Evolutionary conservation across 306 rosid genomes (phyloP).

Genomic region (Amphicarpaea edgeworthii): DNA sequence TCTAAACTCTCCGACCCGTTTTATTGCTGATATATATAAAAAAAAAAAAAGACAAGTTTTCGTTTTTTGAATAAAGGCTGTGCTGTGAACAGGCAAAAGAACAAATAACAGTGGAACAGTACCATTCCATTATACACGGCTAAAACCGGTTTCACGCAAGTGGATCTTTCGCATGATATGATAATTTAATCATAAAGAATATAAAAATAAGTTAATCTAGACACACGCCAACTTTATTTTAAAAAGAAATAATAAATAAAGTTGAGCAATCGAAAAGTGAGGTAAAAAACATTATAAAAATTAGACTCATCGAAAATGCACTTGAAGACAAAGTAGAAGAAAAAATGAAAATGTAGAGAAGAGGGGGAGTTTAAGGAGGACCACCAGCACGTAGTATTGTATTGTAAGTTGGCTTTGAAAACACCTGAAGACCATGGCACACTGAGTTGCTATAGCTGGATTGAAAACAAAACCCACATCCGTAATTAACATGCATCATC

Average conservation of each 20-base stretch:
- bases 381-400: conserved; percentile 30
- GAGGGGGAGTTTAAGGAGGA: conserved; percentile 17
- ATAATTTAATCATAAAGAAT: neutral
- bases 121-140: neutral
- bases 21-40: too few relatives aligned
- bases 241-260: neutral
- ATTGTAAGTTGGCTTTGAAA: conserved; percentile 21
- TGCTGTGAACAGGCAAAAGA: neutral
- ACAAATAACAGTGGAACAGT: neutral
- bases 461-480: conserved; percentile 42
- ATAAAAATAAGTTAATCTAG: neutral
- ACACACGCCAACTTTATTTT: neutral
- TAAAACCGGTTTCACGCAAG: neutral
- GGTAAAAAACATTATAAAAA: too few relatives aligned
- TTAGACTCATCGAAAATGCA: neutral
- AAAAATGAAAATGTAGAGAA: neutral
- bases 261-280: too few relatives aligned
- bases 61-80: neutral
- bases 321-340: conserved; percentile 30
- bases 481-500: too few relatives aligned
- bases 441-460: conserved; percentile 37
- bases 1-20: too few relatives aligned
- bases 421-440: conserved; percentile 47
- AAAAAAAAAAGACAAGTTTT: neutral
- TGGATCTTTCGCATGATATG: conserved; percentile 1